These are phyloP conservation scores for Fusarium torulosum DNA, from an alignment of 2,329 filamentous ascomycete species.

Conservation along the genomic window DNA sequence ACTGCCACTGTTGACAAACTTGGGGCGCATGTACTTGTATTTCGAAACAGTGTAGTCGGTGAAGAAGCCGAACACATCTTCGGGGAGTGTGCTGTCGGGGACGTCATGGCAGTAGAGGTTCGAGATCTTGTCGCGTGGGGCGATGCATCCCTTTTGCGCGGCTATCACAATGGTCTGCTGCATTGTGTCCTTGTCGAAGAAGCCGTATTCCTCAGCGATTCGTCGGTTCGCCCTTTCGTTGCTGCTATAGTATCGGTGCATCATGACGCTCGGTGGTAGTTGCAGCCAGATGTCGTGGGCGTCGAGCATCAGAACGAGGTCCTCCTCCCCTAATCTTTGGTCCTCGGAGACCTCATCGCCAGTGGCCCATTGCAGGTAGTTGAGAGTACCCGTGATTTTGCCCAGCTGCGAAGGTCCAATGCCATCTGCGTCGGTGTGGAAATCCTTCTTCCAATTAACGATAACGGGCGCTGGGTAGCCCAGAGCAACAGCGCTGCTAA, in stretches of 20 bases:
- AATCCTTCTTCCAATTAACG: constrained; percentile 50
- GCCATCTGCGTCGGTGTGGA: constrained; percentile 39
- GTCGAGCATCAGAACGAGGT: constrained; percentile 49
- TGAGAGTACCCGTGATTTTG: constrained; percentile 49
- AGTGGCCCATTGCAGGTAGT: constrained; percentile 46
- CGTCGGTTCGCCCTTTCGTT: constrained; percentile 43
- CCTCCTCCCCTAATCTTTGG: constrained; percentile 44
- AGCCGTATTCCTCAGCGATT: constrained; percentile 35
- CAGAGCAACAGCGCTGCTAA: constrained; percentile 46
- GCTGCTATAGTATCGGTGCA: constrained; percentile 45
- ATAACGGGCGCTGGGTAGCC: constrained; percentile 50
- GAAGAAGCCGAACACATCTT: constrained; percentile 41
- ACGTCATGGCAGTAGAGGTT: constrained; percentile 44
- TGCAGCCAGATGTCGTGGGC: constrained; percentile 52
- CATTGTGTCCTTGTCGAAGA: constrained; percentile 36
- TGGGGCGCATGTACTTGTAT: constrained; percentile 46
- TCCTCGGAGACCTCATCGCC: constrained; percentile 22
- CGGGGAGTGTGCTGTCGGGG: constrained; percentile 43
- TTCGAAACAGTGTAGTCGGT: constrained; percentile 35
- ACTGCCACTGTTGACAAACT: constrained; percentile 50
- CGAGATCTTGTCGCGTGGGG: constrained; percentile 41
- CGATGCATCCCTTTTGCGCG: constrained; percentile 46
- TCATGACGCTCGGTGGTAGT: constrained; percentile 47
- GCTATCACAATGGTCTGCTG: constrained; percentile 45
- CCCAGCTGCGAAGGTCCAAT: constrained; percentile 48